Percentiles rank a stretch among this genome's conserved stretches.
phyloP scores from a whole-genome alignment of 805 yeast species.

The Nakazawaea populi region DNA sequence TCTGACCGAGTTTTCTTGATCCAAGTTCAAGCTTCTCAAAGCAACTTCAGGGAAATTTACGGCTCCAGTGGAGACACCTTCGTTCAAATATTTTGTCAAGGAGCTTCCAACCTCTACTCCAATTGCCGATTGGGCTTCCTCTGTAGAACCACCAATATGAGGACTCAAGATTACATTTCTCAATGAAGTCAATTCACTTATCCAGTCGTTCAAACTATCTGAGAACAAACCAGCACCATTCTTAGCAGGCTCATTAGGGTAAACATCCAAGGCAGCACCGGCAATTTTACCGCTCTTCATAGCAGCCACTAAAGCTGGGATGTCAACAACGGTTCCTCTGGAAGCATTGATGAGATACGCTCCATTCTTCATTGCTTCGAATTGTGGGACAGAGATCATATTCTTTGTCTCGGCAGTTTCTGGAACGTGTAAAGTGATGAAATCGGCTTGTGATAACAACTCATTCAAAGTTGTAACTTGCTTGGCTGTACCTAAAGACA shows the following conservation, averaged over 20 bases:
- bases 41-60: constrained; percentile 99
- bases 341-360: constrained; percentile 92
- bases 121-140: constrained; percentile 97
- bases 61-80: constrained; percentile 91
- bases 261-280: constrained; percentile 96
- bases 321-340: constrained; percentile 96
- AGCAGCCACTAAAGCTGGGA: constrained; percentile 88
- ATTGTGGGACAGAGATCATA: constrained; percentile 83
- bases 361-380: constrained; percentile 95
- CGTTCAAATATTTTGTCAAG: constrained; percentile 86
- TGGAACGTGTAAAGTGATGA: constrained; percentile 91
- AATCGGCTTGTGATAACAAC: constrained; percentile 75
- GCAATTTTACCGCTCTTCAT: constrained; percentile 91
- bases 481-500: constrained; percentile 95
- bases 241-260: constrained; percentile 95
- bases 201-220: constrained; percentile 74
- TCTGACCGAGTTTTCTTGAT: constrained; percentile 84
- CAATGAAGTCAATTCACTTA: constrained; percentile 71
- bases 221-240: constrained; percentile 81
- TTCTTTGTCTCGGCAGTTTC: constrained; percentile 89
- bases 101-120: constrained; percentile 92
- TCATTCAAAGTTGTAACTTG: constrained; percentile 86
- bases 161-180: constrained; percentile 92
- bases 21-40: constrained; percentile 79
- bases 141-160: constrained; percentile 98